These are phyloP conservation scores for Mallotus japonicus DNA, from an alignment of 441 rosid genomes.

Conservation along the genomic window DNA sequence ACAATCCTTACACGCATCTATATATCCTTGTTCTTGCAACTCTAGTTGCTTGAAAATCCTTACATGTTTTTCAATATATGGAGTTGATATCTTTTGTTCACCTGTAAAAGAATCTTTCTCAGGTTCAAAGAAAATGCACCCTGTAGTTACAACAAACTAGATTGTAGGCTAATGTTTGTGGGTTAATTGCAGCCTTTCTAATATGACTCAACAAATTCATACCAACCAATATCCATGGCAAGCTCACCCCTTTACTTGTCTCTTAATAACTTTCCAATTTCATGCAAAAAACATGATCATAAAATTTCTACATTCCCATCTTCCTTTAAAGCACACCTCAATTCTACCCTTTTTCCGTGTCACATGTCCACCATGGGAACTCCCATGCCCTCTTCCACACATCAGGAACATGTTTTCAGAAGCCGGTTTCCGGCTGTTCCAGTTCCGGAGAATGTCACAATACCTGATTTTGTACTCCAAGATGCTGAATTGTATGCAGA, in stretches of 20 bases:
- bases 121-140: background rate
- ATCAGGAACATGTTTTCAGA: conserved; percentile 54
- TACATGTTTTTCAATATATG: too few relatives aligned
- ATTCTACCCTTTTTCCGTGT: background rate
- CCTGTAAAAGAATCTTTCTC: background rate
- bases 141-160: background rate
- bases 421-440: conserved; percentile 60
- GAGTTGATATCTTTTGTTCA: background rate
- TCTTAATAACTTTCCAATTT: conserved; percentile 17
- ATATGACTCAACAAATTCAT: conserved; percentile 37
- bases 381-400: conserved; percentile 1
- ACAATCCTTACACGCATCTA: too few relatives aligned
- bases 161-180: background rate
- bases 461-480: conserved; percentile 82
- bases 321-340: conserved; percentile 27
- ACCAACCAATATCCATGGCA: conserved; percentile 28
- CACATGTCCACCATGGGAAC: conserved; percentile 30
- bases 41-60: too few relatives aligned
- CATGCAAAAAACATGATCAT: conserved; percentile 35
- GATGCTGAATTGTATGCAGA: conserved; percentile 63
- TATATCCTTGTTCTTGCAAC: too few relatives aligned
- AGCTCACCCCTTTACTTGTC: conserved; percentile 21
- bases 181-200: background rate
- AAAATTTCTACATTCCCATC: background rate
- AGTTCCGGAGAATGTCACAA: conserved; percentile 57